phyloP scores from a whole-genome alignment of 257 asterid genomes.

The Gentiana dahurica region DNA sequence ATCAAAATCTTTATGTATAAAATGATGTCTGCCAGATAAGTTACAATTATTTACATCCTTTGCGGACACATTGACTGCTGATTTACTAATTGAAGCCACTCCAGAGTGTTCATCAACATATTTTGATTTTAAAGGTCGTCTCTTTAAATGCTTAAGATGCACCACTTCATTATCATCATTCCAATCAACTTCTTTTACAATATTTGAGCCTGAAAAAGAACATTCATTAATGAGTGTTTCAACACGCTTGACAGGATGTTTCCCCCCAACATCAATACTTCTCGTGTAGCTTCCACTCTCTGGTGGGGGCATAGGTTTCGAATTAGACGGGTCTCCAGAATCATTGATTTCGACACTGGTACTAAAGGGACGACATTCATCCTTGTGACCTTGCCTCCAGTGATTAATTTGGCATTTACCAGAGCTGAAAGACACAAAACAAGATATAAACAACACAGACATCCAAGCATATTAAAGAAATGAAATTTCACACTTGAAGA shows the following conservation, averaged over 20 bases:
- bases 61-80: slow-evolving; percentile 17
- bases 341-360: slow-evolving; percentile 18
- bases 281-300: slow-evolving; percentile 18
- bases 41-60: slow-evolving; percentile 17
- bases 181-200: slow-evolving; percentile 13
- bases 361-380: slow-evolving; percentile 50
- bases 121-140: slow-evolving; percentile 13
- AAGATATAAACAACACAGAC: slow-evolving; percentile 4
- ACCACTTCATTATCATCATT: slow-evolving; percentile 16
- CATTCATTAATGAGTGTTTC: slow-evolving; percentile 17
- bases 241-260: slow-evolving; percentile 16
- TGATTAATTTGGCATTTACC: slow-evolving; percentile 69
- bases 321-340: slow-evolving; percentile 14
- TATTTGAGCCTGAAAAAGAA: slow-evolving; percentile 18
- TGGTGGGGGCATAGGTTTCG: slow-evolving; percentile 23
- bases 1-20: slow-evolving; percentile 5
- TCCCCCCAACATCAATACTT: slow-evolving; percentile 21
- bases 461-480: not conserved
- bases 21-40: slow-evolving; percentile 14
- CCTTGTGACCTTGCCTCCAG: slow-evolving; percentile 88
- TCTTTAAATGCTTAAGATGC: slow-evolving; percentile 14
- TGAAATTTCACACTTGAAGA: not conserved
- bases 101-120: slow-evolving; percentile 20
- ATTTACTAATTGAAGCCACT: slow-evolving; percentile 16
- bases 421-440: slow-evolving; percentile 46